Conservation (phyloP, 257 asterid species). For the Galeopsis tetrahit region DNA sequence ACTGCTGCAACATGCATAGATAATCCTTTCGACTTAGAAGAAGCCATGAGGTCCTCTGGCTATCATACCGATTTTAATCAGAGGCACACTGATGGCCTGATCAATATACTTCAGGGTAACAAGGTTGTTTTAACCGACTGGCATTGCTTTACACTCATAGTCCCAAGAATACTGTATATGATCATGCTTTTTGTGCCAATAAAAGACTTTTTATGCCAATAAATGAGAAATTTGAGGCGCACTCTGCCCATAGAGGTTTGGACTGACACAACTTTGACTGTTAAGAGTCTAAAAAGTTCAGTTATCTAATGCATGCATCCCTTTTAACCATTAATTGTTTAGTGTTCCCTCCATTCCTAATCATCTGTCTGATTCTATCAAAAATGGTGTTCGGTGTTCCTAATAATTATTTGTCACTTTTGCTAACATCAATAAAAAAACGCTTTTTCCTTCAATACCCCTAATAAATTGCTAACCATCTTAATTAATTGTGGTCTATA, state of each 20-base stretch:
- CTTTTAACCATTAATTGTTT: slow-evolving; percentile 10
- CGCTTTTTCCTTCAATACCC: no score
- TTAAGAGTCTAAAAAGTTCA: slow-evolving; percentile 10
- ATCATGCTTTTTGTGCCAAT: slow-evolving; percentile 19
- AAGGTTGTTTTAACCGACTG: slow-evolving; percentile 56
- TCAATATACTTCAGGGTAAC: slow-evolving; percentile 71
- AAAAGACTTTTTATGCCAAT: slow-evolving; percentile 5
- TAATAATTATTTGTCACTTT: no score
- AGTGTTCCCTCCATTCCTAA: neutral
- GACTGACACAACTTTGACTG: neutral
- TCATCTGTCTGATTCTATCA: no score
- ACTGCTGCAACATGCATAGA: slow-evolving; percentile 93
- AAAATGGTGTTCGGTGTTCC: no score
- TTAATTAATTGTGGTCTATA: no score
- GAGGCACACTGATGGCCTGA: slow-evolving; percentile 69
- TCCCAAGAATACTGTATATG: slow-evolving; percentile 6
- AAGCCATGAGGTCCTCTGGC: slow-evolving; percentile 63
- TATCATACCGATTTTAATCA: slow-evolving; percentile 56
- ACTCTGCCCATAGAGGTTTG: neutral
- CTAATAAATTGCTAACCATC: no score
- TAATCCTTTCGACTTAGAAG: slow-evolving; percentile 95
- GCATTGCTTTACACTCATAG: slow-evolving; percentile 13
- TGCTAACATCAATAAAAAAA: no score
- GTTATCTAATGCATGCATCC: slow-evolving; percentile 17
- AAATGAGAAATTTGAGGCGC: slow-evolving; percentile 9